Percentiles rank a stretch among this genome's conserved stretches.
phyloP scores from a whole-genome alignment of 306 rosid species.

The Astragalus glycyphyllos region DNA sequence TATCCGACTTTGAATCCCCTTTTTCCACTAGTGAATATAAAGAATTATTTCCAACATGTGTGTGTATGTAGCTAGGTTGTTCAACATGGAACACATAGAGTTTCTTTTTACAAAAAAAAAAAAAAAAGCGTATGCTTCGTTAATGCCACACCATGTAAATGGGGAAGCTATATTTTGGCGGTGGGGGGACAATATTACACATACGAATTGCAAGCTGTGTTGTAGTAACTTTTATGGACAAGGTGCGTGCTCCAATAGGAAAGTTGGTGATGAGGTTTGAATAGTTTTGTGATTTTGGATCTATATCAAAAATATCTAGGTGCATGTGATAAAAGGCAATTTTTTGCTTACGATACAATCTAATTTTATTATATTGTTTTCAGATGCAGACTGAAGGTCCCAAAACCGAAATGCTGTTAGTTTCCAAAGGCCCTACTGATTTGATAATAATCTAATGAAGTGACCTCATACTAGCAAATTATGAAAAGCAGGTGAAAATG shows the following conservation, averaged over 20 bases:
- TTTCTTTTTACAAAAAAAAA: not conserved
- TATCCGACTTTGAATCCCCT: too few relatives aligned
- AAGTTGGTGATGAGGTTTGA: conserved; percentile 45
- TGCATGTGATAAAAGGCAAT: conserved; percentile 49
- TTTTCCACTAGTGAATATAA: too few relatives aligned
- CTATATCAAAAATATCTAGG: conserved; percentile 44
- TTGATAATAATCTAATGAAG: conserved; percentile 45
- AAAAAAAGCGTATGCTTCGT: not conserved
- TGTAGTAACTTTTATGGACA: conserved; percentile 58
- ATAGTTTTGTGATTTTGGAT: conserved; percentile 51
- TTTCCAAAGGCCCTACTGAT: conserved; percentile 47
- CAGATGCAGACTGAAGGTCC: conserved; percentile 47
- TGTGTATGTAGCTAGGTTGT: not conserved
- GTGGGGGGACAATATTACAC: conserved; percentile 25
- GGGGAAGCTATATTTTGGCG: not conserved
- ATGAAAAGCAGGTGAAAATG: conserved; percentile 24
- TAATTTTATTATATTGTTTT: conserved; percentile 47
- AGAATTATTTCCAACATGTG: not conserved
- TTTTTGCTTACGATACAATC: conserved; percentile 62
- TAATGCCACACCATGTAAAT: conserved; percentile 22
- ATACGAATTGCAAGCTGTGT: conserved; percentile 41
- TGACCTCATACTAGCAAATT: conserved; percentile 55
- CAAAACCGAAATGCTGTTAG: conserved; percentile 47
- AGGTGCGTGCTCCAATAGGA: conserved; percentile 52
- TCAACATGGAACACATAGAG: not conserved